Evolutionary conservation across 352 stramenopile species (phyloP).

Genomic region (Pythium scleroteichum): DNA sequence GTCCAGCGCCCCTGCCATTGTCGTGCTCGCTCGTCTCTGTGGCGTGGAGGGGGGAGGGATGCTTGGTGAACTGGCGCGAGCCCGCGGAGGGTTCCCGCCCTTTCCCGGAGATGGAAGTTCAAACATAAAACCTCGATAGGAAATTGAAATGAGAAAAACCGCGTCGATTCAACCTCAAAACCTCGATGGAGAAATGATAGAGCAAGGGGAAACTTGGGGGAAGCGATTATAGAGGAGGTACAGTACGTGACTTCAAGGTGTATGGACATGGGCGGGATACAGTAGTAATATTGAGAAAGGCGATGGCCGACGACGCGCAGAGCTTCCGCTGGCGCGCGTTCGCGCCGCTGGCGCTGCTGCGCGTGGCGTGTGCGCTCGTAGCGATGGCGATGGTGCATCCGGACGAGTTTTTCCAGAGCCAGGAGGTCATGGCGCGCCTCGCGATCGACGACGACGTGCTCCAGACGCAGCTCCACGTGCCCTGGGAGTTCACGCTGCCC

Average conservation of each 20-base stretch:
- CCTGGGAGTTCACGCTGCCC: conserved; percentile 74
- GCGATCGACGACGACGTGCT: conserved; percentile 29
- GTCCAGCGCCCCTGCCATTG: too few species aligned
- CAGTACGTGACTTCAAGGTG: conserved; percentile 21
- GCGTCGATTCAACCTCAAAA: conserved; percentile 12
- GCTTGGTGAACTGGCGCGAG: too few species aligned
- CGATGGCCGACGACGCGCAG: not conserved
- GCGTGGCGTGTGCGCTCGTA: conserved; percentile 33
- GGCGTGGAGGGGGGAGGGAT: not conserved
- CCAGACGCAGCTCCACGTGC: conserved; percentile 44
- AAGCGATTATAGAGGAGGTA: conserved; percentile 1
- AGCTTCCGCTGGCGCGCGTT: conserved; percentile 28
- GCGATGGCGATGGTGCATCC: conserved; percentile 71
- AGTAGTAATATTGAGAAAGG: too few species aligned
- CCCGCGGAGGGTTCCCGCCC: conserved; percentile 30
- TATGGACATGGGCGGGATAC: not conserved
- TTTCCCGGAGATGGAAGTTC: conserved; percentile 30
- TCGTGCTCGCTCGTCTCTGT: too few species aligned
- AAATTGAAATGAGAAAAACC: not conserved
- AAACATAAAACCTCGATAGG: conserved; percentile 16
- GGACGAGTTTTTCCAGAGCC: conserved; percentile 89
- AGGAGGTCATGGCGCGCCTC: conserved; percentile 76
- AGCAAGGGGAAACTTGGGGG: conserved; percentile 2
- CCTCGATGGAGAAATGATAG: not conserved
- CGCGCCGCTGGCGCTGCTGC: conserved; percentile 39